These are phyloP conservation scores for Fusarium caatingaense DNA, from an alignment of 2,329 filamentous ascomycete species.

Conservation along the genomic window DNA sequence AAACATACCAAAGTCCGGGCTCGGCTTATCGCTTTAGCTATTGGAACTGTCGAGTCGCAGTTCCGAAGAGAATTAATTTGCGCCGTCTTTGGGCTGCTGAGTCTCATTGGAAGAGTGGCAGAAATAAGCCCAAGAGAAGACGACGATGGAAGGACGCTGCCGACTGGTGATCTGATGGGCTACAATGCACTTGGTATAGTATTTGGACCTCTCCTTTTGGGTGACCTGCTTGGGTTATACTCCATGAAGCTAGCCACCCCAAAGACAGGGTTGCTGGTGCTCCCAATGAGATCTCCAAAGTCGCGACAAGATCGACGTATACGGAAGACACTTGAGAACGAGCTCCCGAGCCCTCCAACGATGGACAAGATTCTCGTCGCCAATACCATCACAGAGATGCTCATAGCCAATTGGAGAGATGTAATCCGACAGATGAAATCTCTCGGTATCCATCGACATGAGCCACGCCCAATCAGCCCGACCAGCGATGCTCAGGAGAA, in stretches of 20 bases:
- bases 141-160: constrained; percentile 61
- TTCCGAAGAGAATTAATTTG: constrained; percentile 73
- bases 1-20: constrained; percentile 69
- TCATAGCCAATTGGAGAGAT: constrained; percentile 73
- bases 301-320: constrained; percentile 47
- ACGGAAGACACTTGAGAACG: constrained; percentile 22
- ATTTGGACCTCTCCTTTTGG: constrained; percentile 73
- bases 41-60: constrained; percentile 68
- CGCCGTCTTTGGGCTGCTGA: constrained; percentile 73
- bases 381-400: constrained; percentile 71
- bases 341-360: constrained; percentile 41
- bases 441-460: constrained; percentile 51
- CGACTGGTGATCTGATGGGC: constrained; percentile 71
- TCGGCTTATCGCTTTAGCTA: constrained; percentile 72
- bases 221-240: constrained; percentile 66
- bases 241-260: constrained; percentile 59
- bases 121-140: constrained; percentile 66
- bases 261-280: constrained; percentile 55
- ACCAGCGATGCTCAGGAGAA: constrained; percentile 48
- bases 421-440: constrained; percentile 69
- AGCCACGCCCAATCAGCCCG: constrained; percentile 29
- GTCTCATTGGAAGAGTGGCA: constrained; percentile 68
- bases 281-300: constrained; percentile 58
- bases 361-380: constrained; percentile 69
- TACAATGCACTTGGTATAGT: constrained; percentile 72